Base-by-base conservation (phyloP, 2,329 filamentous ascomycete species). In the Botryotinia narcissicola region DNA sequence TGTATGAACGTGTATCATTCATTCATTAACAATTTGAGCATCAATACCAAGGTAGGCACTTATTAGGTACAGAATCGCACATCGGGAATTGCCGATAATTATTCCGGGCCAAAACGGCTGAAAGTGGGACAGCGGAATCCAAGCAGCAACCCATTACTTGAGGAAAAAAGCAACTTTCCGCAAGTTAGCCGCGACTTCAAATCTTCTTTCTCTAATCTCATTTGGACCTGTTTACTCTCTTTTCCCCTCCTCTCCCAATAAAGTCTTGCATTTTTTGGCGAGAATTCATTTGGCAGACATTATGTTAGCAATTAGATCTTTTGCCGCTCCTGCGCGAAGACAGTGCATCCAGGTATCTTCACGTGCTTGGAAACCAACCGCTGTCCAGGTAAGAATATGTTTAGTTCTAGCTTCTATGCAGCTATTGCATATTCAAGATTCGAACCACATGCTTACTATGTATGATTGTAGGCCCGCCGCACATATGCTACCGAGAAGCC, bases 281-380 rank as follows among this genome's bases (percentile, higher is more conserved):
- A 46, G 42, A 54, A 59, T 48, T 63, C 37, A 35, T 70, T 64
- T 62, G 60, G 44, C 60, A 40, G 79, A 84, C 87, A 92, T 83
- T 82, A 97, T 97, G 94, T 87, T 97, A 85, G 91, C 92, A 85
- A 86, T 92, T 83, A 92, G 94, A 85, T 90, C 91, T 80, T 89
- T 95, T 84, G 90, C 91, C 84, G 89, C 89, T 81, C 91, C 93
- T 81, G 89, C 90, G 84, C 89, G 93, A 84, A 85, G 88, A 84
- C 93, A 97, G 86, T 93, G 90, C 88, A 86, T 95, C 84, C 91
- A 91, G 83, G 88, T 89, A 81, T 87, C 89, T 81, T 86, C 87
- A 80, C 87, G 88, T 83, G 87, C 86, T 74, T 84, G 84, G 78
- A 83, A 83, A 77, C 82, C 84, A 75, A 79, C 85, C 73, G 83